Base-by-base conservation (phyloP, 2,329 filamentous ascomycete genomes). In the Pleurostoma richardsiae region DNA sequence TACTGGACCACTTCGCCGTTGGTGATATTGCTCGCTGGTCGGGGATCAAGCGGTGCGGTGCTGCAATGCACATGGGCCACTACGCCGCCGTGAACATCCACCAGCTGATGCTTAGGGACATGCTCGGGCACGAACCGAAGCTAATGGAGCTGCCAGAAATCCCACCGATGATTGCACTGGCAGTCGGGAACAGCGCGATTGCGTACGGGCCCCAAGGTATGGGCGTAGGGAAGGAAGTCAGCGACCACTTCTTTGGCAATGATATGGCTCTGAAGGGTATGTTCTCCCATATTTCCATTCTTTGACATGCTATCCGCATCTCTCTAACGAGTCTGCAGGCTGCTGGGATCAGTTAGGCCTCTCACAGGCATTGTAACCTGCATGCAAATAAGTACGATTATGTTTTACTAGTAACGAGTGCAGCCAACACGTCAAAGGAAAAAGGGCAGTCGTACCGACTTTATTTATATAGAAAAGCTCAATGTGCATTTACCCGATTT, bases 21-120 rank as follows among this genome's bases (percentile, higher is more conserved):
- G 88, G 88, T 10, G 88, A 92, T 59, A 69, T 87, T 10, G 78
- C 77, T 30, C 69, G 72, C 42, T 91, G 88, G 87, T 78, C 83
- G 0, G 87, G 86, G 39, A 90, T 92, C 68, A 91, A 90, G 71
- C 83, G 88, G 40, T 88, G 84, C 56, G 87, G 88, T 28, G 79
- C 74, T 11, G 88, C 88, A 31, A 88, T 91, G 77, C 79, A 86
- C 58, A 83, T 84, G 72, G 88, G 86, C 36, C 79, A 83, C 57
- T 73, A 77, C 51, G 78, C 79, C 3, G 86, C 81, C 5, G 65
- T 75, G 44, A 91, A 91, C 59, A 76, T 86, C 45, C 77, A 87
- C 65, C 78, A 85, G 64, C 67, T 73, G 28, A 80, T 87, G 59
- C 61, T 80, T 40, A 58, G 68, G 45, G 61, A 71, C 43, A 54